Evolutionary conservation across 1,284 basidiomycete genomes (phyloP).

Genomic region (Ustilago lituana): DNA sequence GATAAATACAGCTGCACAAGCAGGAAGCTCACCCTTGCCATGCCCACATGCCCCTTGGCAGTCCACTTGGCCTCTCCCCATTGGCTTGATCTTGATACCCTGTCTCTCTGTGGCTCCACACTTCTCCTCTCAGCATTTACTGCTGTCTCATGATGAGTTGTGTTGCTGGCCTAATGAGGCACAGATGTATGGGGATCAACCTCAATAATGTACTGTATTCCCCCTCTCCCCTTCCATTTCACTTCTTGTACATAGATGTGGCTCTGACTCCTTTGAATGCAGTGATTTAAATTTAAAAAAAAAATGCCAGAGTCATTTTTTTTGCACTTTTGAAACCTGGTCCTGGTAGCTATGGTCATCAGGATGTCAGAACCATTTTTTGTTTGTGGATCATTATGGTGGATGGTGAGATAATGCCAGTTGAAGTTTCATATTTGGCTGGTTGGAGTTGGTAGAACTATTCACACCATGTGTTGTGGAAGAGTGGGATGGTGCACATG

Average conservation of each 20-base stretch:
- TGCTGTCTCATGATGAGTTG: constrained; percentile 3
- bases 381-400: background rate
- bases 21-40: too few species aligned
- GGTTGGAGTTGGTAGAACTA: constrained; percentile 6
- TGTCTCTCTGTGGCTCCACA: background rate
- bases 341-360: constrained; percentile 1
- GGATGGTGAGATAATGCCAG: constrained; percentile 1
- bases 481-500: too few species aligned
- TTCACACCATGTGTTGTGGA: too few species aligned
- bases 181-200: too few species aligned
- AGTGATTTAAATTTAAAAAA: background rate
- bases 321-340: background rate
- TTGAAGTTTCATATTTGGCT: background rate
- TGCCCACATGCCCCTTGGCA: too few species aligned
- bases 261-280: constrained; percentile 8
- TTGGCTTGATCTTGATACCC: too few species aligned
- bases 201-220: too few species aligned
- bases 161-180: too few species aligned
- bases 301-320: constrained; percentile 4
- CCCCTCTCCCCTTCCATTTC: too few species aligned
- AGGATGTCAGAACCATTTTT: constrained; percentile 6
- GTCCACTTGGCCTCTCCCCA: too few species aligned
- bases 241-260: too few species aligned
- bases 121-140: constrained; percentile 5
- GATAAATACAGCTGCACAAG: too few species aligned